Conservation (phyloP, 352 stramenopile genomes). For the Pilasporangium apinafurcum region DNA sequence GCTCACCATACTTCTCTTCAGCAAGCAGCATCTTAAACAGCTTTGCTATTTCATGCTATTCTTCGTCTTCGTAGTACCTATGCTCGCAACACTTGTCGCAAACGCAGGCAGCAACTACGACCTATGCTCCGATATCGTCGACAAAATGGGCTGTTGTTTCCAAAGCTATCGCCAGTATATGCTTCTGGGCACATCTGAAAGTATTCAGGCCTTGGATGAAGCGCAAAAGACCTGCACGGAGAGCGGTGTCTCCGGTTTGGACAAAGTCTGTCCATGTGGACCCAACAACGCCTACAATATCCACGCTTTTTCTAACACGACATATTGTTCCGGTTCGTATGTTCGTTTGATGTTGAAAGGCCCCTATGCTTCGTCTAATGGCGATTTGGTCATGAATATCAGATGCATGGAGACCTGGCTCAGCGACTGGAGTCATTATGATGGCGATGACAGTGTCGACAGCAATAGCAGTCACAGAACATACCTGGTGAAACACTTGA, state of each 20-base stretch:
- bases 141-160: constrained; percentile 73
- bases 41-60: neutral
- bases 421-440: neutral
- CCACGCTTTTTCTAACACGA: constrained; percentile 44
- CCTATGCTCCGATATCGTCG: constrained; percentile 66
- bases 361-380: too few relatives aligned
- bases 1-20: too few relatives aligned
- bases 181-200: constrained; percentile 42
- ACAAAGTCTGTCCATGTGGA: constrained; percentile 44
- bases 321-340: constrained; percentile 41
- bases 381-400: too few relatives aligned
- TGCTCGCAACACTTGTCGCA: constrained; percentile 41
- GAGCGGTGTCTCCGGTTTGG: constrained; percentile 25
- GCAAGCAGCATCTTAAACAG: too few relatives aligned
- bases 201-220: constrained; percentile 35
- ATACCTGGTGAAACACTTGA: too few relatives aligned
- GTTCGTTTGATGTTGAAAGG: neutral
- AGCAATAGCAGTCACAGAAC: too few relatives aligned
- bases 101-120: constrained; percentile 46
- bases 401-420: neutral
- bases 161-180: constrained; percentile 81
- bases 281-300: constrained; percentile 39
- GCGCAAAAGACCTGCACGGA: constrained; percentile 43
- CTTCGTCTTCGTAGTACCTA: constrained; percentile 24
- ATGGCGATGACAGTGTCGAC: neutral